Evolutionary conservation across 177 flowering plant species (phyloP).

Genomic region (Vitis hybrid): DNA sequence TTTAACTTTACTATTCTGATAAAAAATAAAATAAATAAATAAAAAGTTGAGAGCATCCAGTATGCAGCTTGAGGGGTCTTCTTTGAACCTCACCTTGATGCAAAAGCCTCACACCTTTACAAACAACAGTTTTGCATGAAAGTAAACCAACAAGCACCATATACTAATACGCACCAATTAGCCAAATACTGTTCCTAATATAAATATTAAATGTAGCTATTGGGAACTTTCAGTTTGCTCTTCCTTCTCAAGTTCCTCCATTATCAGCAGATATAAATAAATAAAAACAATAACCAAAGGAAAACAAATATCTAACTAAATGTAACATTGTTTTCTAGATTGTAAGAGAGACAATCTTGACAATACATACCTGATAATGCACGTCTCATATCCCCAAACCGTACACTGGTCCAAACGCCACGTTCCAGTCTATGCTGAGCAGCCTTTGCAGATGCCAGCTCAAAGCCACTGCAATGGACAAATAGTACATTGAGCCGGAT

Average conservation of each 20-base stretch:
- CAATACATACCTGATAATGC: slow-evolving; percentile 67
- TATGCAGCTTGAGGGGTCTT: no score
- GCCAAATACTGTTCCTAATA: no score
- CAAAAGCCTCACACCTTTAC: no score
- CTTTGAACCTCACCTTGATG: no score
- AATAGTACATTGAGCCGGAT: neutral
- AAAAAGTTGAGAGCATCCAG: no score
- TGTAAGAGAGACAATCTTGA: neutral
- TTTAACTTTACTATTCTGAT: no score
- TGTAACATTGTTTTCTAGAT: neutral
- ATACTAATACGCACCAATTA: no score
- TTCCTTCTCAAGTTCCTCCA: neutral
- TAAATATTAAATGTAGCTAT: no score
- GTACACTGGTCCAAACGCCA: slow-evolving; percentile 83
- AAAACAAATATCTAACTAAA: neutral
- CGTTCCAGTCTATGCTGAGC: slow-evolving; percentile 77
- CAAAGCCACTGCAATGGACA: slow-evolving; percentile 51
- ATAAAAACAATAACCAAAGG: neutral
- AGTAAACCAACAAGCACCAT: no score
- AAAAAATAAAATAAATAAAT: no score
- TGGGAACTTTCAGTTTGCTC: neutral
- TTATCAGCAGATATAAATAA: neutral
- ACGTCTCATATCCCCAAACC: slow-evolving; percentile 81
- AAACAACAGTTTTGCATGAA: no score
- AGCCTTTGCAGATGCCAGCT: slow-evolving; percentile 85